Evolutionary conservation across 176 grass and related monocot species (phyloP).

Genomic region (Phoenix dactylifera): DNA sequence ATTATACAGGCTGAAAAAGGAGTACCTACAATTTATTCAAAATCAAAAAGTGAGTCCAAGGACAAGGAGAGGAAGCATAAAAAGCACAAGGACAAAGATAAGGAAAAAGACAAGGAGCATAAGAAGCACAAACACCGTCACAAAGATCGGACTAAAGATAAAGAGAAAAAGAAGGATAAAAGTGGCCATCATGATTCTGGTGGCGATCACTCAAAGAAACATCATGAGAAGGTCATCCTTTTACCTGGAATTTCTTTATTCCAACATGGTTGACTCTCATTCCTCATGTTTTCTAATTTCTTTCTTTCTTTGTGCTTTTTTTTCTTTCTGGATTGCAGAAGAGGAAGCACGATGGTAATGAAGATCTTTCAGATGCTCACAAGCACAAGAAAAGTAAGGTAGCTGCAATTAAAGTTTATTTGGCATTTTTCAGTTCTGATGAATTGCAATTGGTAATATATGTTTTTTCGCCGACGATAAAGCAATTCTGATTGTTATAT

Average conservation of each 20-base stretch:
- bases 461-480: slow-evolving; percentile 12
- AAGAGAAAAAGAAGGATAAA: slow-evolving; percentile 96
- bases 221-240: slow-evolving; percentile 66
- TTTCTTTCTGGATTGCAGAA: slow-evolving; percentile 25
- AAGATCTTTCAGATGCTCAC: slow-evolving; percentile 43
- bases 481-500: neutral
- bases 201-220: slow-evolving; percentile 75
- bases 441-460: neutral
- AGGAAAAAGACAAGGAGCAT: slow-evolving; percentile 90
- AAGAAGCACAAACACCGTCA: slow-evolving; percentile 95
- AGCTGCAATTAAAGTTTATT: neutral
- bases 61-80: slow-evolving; percentile 98
- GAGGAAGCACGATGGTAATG: slow-evolving; percentile 46
- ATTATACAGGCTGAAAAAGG: slow-evolving; percentile 65
- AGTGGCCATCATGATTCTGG: slow-evolving; percentile 68
- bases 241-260: neutral
- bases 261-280: neutral
- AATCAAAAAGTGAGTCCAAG: slow-evolving; percentile 65
- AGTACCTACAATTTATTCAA: slow-evolving; percentile 63
- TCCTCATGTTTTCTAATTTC: slow-evolving; percentile 8
- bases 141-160: slow-evolving; percentile 86
- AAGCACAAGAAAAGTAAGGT: slow-evolving; percentile 80
- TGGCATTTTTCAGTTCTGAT: slow-evolving; percentile 14
- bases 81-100: slow-evolving; percentile 84
- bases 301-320: neutral